Conservation (phyloP, 2,329 filamentous ascomycete genomes). For the Podosphaera leucotricha region DNA sequence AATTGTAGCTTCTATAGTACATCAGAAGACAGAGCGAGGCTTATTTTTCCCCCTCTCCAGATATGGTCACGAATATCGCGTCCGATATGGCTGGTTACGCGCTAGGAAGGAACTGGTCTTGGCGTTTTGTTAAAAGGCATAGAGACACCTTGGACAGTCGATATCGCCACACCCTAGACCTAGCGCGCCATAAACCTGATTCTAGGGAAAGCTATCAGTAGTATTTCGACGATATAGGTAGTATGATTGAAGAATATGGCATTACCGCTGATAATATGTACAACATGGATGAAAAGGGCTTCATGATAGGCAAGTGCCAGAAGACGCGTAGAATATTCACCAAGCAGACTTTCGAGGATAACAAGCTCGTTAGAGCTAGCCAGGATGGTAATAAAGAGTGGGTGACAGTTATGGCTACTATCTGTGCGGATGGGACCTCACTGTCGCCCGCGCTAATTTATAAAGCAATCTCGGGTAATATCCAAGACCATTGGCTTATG, state of each 20-base stretch:
- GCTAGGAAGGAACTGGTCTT: too few species aligned
- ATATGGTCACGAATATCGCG: too few species aligned
- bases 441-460: not conserved
- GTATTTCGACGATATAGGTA: not conserved
- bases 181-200: not conserved
- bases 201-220: not conserved
- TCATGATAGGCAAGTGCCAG: not conserved
- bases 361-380: not conserved
- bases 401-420: not conserved
- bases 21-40: too few species aligned
- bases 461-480: not conserved
- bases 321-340: not conserved
- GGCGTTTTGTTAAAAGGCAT: too few species aligned
- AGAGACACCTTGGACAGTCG: too few species aligned
- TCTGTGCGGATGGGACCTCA: not conserved
- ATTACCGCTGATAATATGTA: conserved; percentile 1
- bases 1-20: too few species aligned
- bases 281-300: conserved; percentile 1
- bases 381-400: not conserved
- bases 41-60: too few species aligned
- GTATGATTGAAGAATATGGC: not conserved
- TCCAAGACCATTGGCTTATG: not conserved
- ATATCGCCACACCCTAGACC: not conserved
- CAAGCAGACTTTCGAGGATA: not conserved
- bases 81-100: too few species aligned